Evolutionary conservation across 768 basidiomycete genomes (phyloP).

Genomic region (Rhodotorula kratochvilovae): DNA sequence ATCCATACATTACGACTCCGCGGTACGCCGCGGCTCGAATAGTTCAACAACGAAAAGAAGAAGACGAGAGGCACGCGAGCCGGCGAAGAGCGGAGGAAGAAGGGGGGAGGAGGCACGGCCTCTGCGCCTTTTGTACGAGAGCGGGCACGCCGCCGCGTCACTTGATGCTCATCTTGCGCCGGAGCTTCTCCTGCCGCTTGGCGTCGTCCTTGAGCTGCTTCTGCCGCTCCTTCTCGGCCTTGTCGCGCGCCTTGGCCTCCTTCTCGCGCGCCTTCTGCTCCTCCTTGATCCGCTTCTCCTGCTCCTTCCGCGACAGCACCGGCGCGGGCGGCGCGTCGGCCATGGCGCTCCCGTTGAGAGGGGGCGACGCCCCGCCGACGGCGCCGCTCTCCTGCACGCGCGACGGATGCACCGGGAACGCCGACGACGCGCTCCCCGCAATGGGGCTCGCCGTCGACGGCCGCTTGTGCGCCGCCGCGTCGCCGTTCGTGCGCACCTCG

Average conservation of each 20-base stretch:
- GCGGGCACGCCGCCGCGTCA: neutral
- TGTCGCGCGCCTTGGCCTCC: constrained; percentile 24
- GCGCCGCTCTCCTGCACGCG: neutral
- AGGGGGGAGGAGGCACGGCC: too few species aligned
- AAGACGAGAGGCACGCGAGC: neutral
- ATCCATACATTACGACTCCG: too few species aligned
- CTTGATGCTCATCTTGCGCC: constrained; percentile 20
- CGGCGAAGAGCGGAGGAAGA: too few species aligned
- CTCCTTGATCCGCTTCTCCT: constrained; percentile 32
- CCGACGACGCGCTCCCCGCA: neutral
- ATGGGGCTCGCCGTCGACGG: constrained; percentile 16
- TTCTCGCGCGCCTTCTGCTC: constrained; percentile 34
- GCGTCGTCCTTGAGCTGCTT: constrained; percentile 29
- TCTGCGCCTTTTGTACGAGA: too few species aligned
- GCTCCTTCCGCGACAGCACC: constrained; percentile 27
- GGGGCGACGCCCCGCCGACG: neutral
- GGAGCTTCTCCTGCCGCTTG: constrained; percentile 22
- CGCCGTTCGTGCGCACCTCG: neutral
- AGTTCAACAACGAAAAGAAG: too few species aligned
- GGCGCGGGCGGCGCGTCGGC: neutral
- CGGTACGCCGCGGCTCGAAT: too few species aligned
- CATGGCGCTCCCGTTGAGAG: neutral
- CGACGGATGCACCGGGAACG: constrained; percentile 3
- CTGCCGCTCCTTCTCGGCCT: constrained; percentile 31
- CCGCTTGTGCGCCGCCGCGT: neutral